A percentile compares a stretch with the other conserved stretches of the same genome.
Evolutionary conservation across 106 monocot genomes (phyloP).

Genomic region (Dendrobium nobile): DNA sequence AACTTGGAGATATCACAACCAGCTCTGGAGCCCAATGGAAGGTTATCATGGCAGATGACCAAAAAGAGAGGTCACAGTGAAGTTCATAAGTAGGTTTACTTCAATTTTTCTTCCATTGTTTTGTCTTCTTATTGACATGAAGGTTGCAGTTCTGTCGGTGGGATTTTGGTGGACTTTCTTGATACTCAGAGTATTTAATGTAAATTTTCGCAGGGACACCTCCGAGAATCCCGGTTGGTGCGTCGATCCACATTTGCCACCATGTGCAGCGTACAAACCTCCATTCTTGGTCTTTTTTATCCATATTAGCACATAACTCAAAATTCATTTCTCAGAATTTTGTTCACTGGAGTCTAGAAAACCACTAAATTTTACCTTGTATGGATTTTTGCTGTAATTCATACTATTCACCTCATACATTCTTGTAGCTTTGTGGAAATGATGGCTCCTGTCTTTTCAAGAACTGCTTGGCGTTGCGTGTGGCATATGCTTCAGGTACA

Average conservation of each 20-base stretch:
- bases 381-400: not conserved
- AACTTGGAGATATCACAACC: slow-evolving; percentile 52
- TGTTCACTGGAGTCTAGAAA: not conserved
- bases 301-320: not conserved
- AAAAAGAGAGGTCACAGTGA: slow-evolving; percentile 40
- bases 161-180: not conserved
- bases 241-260: slow-evolving; percentile 37
- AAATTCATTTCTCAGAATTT: not conserved
- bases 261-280: slow-evolving; percentile 41
- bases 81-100: slow-evolving; percentile 39
- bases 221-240: slow-evolving; percentile 54
- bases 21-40: slow-evolving; percentile 38
- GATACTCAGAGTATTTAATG: not conserved
- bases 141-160: not conserved
- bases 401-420: not conserved
- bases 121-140: not conserved
- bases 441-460: slow-evolving; percentile 59
- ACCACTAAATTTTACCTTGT: not conserved
- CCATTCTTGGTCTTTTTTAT: not conserved
- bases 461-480: slow-evolving; percentile 58
- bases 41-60: slow-evolving; percentile 54
- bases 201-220: slow-evolving; percentile 25
- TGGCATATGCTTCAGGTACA: slow-evolving; percentile 66
- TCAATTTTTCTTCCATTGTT: not conserved
- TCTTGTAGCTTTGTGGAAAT: slow-evolving; percentile 52